A percentile compares a stretch with the other conserved stretches of the same genome.
These are phyloP conservation scores for Aspergillus oerlinghausenensis DNA, from an alignment of 2,329 filamentous ascomycete genomes.

Conservation along the genomic window DNA sequence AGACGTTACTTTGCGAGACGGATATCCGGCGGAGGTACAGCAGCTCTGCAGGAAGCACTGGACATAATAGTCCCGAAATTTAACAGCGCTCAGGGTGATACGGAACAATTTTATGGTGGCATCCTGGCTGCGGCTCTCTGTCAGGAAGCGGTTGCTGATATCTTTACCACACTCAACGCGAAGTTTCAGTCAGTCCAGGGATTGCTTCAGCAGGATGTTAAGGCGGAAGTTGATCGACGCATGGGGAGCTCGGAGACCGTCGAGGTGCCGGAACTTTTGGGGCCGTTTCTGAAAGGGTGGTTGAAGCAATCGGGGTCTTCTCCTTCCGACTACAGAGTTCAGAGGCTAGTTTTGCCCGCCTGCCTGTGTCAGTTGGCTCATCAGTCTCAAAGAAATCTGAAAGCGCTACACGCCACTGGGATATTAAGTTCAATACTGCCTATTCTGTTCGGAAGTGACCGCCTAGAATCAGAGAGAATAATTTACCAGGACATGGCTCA, in stretches of 20 bases:
- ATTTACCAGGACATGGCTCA: constrained; percentile 64
- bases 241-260: constrained; percentile 40
- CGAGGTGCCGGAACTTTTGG: constrained; percentile 38
- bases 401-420: constrained; percentile 67
- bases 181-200: constrained; percentile 19
- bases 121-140: constrained; percentile 76
- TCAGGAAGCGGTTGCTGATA: constrained; percentile 65
- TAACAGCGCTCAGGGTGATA: constrained; percentile 45
- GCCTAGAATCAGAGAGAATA: constrained; percentile 53
- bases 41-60: constrained; percentile 66
- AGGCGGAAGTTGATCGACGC: constrained; percentile 29
- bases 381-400: constrained; percentile 64
- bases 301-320: constrained; percentile 58
- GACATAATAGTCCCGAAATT: constrained; percentile 61
- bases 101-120: constrained; percentile 77
- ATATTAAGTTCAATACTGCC: constrained; percentile 64
- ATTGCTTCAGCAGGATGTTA: constrained; percentile 19
- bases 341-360: constrained; percentile 58
- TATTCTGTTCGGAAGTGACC: constrained; percentile 54
- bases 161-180: constrained; percentile 51
- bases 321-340: constrained; percentile 22
- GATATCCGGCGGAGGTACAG: constrained; percentile 74
- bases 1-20: constrained; percentile 76
- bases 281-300: constrained; percentile 43
- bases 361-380: constrained; percentile 56